Conservation (phyloP, 768 basidiomycete species). For the Russula sp. region DNA sequence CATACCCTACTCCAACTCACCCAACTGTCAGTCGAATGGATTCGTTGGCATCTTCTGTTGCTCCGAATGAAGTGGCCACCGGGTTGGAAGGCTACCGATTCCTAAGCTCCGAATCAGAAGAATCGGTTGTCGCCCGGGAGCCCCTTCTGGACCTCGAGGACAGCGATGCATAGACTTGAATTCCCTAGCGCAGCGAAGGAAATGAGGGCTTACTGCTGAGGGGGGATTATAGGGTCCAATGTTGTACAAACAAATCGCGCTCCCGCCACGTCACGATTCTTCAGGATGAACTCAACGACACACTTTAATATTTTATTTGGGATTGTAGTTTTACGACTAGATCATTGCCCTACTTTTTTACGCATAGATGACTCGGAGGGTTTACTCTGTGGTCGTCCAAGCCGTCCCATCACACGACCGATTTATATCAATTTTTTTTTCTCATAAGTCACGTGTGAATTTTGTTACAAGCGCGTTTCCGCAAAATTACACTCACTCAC, state of each 20-base stretch:
- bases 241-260: slow-evolving; percentile 2
- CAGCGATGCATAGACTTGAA: slow-evolving; percentile 9
- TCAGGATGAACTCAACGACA: slow-evolving; percentile 1
- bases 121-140: slow-evolving; percentile 27
- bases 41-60: slow-evolving; percentile 23
- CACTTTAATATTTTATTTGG: slow-evolving; percentile 12
- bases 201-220: neutral
- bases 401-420: neutral
- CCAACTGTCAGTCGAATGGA: slow-evolving; percentile 21
- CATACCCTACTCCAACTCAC: slow-evolving; percentile 1
- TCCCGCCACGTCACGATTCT: slow-evolving; percentile 6
- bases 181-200: neutral
- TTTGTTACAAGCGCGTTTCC: neutral
- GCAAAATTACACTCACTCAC: too few relatives aligned
- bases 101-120: slow-evolving; percentile 29
- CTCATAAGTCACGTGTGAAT: neutral
- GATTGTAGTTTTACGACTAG: slow-evolving; percentile 24
- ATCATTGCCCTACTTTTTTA: slow-evolving; percentile 2
- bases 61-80: slow-evolving; percentile 8
- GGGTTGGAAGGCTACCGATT: slow-evolving; percentile 25
- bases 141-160: slow-evolving; percentile 27
- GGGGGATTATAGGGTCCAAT: slow-evolving; percentile 4
- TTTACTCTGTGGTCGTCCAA: neutral
- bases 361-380: neutral
- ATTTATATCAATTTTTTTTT: neutral